Base-by-base conservation (phyloP, 2,329 filamentous ascomycete genomes). In the Calonectria leucothoes region DNA sequence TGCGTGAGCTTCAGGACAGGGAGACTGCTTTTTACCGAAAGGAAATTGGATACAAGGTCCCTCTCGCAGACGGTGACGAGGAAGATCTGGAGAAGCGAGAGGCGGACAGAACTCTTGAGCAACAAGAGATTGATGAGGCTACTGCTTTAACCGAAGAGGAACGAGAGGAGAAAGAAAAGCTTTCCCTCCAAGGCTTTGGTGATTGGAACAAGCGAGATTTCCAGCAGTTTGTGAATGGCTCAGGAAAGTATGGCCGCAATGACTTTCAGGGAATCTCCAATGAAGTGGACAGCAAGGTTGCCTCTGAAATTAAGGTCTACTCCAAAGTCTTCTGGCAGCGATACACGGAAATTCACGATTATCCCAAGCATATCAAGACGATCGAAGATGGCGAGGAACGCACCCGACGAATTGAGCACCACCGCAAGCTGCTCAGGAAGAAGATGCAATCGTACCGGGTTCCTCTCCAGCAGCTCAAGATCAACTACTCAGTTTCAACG, bases 371-470 rank as follows among this genome's bases (percentile, higher is more conserved):
- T 81, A 91, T 99, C 81, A 92, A 93, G 77, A 92, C 95, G 42
- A 97, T 99, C 77, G 96, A 98, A 80, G 93, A 96, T 74, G 97
- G 97, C 57, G 97, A 99, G 83, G 95, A 98, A 82, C 94, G 95
- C 75, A 92, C 94, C 70, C 93, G 94, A 69, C 96, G 96, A 84
- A 94, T 96, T 72, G 94, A 97, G 77, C 94, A 98, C 82, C 96
- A 98, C 84, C 94, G 95, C 75, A 96, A 97, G 85, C 93, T 98
- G 88, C 90, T 99, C 69, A 92, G 93, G 76, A 97, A 96, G 90
- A 99, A 99, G 91, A 94, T 99, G 90, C 91, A 93, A 80, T 95
- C 97, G 88, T 98, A 98, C 83, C 94, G 97, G n/a, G 96, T 98
- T 64, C 97, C 97, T 29, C 90, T 99, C 20, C 97, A 99, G 84